These are phyloP conservation scores for Talaromyces sp. DNA, from an alignment of 2,329 filamentous ascomycete genomes.

Conservation along the genomic window DNA sequence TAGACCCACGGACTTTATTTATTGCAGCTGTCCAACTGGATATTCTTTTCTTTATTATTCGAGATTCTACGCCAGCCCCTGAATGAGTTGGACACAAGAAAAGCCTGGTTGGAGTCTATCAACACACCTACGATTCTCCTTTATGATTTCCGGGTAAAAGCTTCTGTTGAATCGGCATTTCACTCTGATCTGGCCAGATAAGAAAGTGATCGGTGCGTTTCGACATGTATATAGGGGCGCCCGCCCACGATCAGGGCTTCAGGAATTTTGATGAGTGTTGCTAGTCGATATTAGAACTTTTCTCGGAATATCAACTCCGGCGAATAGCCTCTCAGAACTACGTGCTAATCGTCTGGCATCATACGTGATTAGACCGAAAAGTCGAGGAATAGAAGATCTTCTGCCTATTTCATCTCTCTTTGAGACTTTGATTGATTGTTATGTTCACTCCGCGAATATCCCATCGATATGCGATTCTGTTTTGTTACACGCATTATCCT, in stretches of 20 bases:
- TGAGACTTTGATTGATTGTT: neutral
- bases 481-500: neutral
- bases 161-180: neutral
- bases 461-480: neutral
- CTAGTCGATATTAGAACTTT: neutral
- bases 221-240: neutral
- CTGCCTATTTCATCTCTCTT: neutral
- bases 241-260: neutral
- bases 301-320: neutral
- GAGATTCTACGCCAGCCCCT: neutral
- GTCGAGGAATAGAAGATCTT: neutral
- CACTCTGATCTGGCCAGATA: neutral
- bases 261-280: neutral
- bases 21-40: neutral
- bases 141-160: neutral
- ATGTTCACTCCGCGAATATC: neutral
- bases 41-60: neutral
- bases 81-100: neutral
- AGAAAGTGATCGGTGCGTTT: neutral
- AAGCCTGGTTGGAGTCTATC: no score
- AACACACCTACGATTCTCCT: neutral
- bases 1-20: neutral
- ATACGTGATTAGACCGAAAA: neutral
- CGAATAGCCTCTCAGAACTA: neutral
- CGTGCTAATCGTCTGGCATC: neutral